A percentile compares a stretch with the other conserved stretches of the same genome.
Conservation (phyloP, 768 basidiomycete species). For the Podaxis carcinomalis region DNA sequence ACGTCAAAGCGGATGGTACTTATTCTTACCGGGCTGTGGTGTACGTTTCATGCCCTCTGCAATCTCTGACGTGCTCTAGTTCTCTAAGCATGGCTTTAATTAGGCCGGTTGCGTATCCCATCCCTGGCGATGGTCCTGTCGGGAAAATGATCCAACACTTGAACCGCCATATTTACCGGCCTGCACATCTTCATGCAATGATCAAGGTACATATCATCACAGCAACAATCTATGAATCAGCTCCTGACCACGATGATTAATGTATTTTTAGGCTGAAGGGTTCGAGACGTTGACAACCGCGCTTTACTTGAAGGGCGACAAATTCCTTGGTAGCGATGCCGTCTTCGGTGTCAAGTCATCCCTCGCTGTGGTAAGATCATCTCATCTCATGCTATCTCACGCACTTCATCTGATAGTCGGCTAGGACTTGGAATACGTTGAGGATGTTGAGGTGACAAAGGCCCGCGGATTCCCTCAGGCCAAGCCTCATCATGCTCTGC, state of each 20-base stretch:
- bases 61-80: neutral
- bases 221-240: neutral
- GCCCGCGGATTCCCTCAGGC: constrained; percentile 47
- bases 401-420: neutral
- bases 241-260: constrained; percentile 16
- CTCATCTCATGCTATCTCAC: constrained; percentile 6
- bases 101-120: constrained; percentile 62
- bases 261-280: constrained; percentile 50
- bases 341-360: constrained; percentile 84
- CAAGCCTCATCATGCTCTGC: constrained; percentile 33
- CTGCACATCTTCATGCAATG: constrained; percentile 77
- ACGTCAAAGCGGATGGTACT: constrained; percentile 53
- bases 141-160: constrained; percentile 53
- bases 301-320: constrained; percentile 68
- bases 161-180: constrained; percentile 70
- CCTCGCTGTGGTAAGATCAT: constrained; percentile 62
- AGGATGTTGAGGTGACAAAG: constrained; percentile 49
- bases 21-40: constrained; percentile 74
- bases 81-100: neutral
- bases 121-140: constrained; percentile 77
- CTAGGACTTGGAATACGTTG: constrained; percentile 51
- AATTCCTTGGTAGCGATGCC: constrained; percentile 62
- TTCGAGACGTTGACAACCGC: constrained; percentile 72
- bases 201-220: constrained; percentile 41
- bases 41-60: constrained; percentile 20